Base-by-base conservation (phyloP, 106 monocot species). In the Ottelia alismoides region DNA sequence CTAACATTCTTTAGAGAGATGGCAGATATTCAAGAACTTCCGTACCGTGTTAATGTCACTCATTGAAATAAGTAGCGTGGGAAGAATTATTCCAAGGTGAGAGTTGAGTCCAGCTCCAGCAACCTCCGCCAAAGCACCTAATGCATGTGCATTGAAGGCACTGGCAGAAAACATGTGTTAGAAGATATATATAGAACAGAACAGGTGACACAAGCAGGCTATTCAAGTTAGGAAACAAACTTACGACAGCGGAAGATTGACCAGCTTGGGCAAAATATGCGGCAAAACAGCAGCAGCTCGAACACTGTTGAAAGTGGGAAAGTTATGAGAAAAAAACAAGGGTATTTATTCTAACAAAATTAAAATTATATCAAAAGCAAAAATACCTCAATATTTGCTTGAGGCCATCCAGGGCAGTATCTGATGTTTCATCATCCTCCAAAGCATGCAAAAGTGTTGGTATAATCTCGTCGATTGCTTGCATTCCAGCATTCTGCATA, bases 381-480 rank as follows among this genome's bases (percentile, higher is more conserved):
- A 54, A 60, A 22, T 4, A 98, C 89, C 98, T 90, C 65, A 98
- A 55, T 23, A 98, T 98, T 65, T 98, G 89, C 57, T 98, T 98
- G 6, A 98, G 82, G 20, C 98, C 98, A 74, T 98, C 90, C 61
- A 98, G 90, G 28, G 98, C 89, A 27, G 81, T 98, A 55, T 82
- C 79, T 56, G 89, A 82, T 18, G 79, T 82, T 54, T 77, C 79
- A 57, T 82, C 77, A 72, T 90, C 82, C 72, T 98, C 89, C 44
- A 98, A 75, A 24, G 90, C 68, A 28, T 64, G 79, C 43, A 90
- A 65, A 11, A 98, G 70, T 19, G 90, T 98, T 18, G 89, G 98
- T 27, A 98, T 76, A 60, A 98, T 98, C 58, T 98, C 98, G 71
- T 98, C 98, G 72, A 98, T 86, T 23, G 98, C 98, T 86, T 90